Percentiles rank a stretch among this genome's conserved stretches.
phyloP scores from a whole-genome alignment of 495 filamentous ascomycete genomes.

The Glutinoglossum americanum region DNA sequence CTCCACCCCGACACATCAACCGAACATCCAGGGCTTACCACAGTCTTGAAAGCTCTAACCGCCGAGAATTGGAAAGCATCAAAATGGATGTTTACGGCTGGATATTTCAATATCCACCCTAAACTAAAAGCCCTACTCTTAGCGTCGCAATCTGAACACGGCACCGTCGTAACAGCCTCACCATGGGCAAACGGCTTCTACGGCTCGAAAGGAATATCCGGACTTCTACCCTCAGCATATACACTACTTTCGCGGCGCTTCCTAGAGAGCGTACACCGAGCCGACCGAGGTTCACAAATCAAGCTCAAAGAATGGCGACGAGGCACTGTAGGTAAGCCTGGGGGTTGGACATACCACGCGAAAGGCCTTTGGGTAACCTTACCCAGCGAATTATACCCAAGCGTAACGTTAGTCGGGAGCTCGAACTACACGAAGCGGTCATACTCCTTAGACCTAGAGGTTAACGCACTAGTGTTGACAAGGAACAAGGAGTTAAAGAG shows the following conservation, averaged over 20 bases:
- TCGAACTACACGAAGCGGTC: slow-evolving; percentile 93
- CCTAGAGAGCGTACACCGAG: slow-evolving; percentile 41
- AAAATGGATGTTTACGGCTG: slow-evolving; percentile 85
- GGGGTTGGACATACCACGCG: slow-evolving; percentile 93
- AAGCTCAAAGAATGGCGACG: slow-evolving; percentile 70
- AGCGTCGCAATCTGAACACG: slow-evolving; percentile 37
- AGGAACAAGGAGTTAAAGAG: slow-evolving; percentile 48
- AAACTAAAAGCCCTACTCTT: slow-evolving; percentile 59
- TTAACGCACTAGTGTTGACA: slow-evolving; percentile 68
- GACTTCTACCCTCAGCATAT: slow-evolving; percentile 79
- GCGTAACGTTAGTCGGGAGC: slow-evolving; percentile 66
- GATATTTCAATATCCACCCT: slow-evolving; percentile 92
- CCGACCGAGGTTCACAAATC: slow-evolving; percentile 37
- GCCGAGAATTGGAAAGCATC: slow-evolving; percentile 36
- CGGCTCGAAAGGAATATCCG: slow-evolving; percentile 66
- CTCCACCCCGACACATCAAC: slow-evolving; percentile 63
- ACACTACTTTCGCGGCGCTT: slow-evolving; percentile 70
- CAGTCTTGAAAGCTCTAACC: slow-evolving; percentile 45
- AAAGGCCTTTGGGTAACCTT: slow-evolving; percentile 90
- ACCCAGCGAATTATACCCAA: slow-evolving; percentile 29
- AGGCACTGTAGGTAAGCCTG: slow-evolving; percentile 56
- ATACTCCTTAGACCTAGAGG: slow-evolving; percentile 79
- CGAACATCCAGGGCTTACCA: slow-evolving; percentile 60
- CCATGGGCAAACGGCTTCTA: slow-evolving; percentile 94
- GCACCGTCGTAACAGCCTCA: slow-evolving; percentile 82